These are phyloP conservation scores for Delonix regia DNA, from an alignment of 306 rosid genomes.

Conservation along the genomic window DNA sequence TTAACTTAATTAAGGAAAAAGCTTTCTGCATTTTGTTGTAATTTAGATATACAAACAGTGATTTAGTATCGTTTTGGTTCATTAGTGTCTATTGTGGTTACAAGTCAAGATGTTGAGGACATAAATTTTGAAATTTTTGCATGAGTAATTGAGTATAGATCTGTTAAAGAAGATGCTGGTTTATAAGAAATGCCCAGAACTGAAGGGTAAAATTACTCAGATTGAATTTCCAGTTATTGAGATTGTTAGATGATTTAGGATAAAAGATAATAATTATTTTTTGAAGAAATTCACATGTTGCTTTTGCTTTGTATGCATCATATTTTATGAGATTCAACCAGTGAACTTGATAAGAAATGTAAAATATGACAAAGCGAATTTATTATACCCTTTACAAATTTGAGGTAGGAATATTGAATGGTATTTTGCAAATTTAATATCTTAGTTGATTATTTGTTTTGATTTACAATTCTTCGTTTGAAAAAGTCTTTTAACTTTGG, in stretches of 20 bases:
- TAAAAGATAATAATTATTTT: not conserved
- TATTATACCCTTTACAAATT: not conserved
- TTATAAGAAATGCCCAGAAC: not conserved
- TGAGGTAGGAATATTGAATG: not conserved
- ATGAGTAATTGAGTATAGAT: conserved; percentile 19
- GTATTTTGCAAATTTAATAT: not conserved
- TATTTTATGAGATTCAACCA: not conserved
- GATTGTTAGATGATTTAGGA: not conserved
- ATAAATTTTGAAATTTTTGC: conserved; percentile 9
- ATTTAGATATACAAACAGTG: not conserved
- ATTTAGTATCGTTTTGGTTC: not conserved
- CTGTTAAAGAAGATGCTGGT: no score
- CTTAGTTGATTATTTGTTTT: conserved; percentile 11
- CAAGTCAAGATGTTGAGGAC: no score
- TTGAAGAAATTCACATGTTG: not conserved
- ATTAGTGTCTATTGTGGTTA: no score
- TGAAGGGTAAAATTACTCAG: not conserved
- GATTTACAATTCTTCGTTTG: not conserved
- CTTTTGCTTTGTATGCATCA: not conserved
- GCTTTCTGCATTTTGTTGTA: not conserved
- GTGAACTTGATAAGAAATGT: not conserved
- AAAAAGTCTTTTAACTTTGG: no score
- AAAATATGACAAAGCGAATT: not conserved
- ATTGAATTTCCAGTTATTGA: conserved; percentile 7
- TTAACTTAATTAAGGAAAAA: not conserved